A percentile compares a stretch with the other conserved stretches of the same genome.
Conservation (phyloP, 768 basidiomycete genomes). For the Pleurotus salmoneostramineus region DNA sequence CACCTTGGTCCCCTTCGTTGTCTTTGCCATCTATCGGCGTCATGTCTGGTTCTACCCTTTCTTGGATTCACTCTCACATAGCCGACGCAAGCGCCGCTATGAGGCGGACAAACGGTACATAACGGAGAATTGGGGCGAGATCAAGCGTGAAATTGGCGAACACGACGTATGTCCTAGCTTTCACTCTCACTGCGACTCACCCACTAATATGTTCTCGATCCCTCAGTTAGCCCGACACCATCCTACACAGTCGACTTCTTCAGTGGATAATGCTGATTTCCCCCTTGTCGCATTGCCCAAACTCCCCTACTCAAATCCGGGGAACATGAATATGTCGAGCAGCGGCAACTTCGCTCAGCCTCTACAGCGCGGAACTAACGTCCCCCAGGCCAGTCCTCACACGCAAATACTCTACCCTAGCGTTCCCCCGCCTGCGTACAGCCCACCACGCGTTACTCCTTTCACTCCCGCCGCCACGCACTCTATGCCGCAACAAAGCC, state of each 20-base stretch:
- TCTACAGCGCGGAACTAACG: not conserved
- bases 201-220: not conserved
- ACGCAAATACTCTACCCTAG: not conserved
- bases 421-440: not conserved
- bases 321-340: not conserved
- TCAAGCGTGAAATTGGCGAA: not conserved
- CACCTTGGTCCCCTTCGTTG: not conserved
- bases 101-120: slow-evolving; percentile 1
- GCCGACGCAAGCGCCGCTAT: slow-evolving; percentile 2
- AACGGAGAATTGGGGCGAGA: not conserved
- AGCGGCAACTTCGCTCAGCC: not conserved
- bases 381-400: not conserved
- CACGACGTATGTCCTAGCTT: not conserved
- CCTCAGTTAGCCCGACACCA: not conserved
- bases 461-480: not conserved
- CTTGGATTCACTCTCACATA: slow-evolving; percentile 1
- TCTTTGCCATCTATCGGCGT: not conserved
- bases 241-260: not conserved
- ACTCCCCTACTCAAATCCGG: not conserved
- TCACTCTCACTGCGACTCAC: not conserved
- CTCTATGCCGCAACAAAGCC: not conserved
- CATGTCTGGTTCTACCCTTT: slow-evolving; percentile 3
- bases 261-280: not conserved
- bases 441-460: not conserved
- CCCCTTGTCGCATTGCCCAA: not conserved